Percentiles rank a stretch among this genome's conserved stretches.
Evolutionary conservation across 2,329 filamentous ascomycete species (phyloP).

Genomic region (Phialocephala subalpina): DNA sequence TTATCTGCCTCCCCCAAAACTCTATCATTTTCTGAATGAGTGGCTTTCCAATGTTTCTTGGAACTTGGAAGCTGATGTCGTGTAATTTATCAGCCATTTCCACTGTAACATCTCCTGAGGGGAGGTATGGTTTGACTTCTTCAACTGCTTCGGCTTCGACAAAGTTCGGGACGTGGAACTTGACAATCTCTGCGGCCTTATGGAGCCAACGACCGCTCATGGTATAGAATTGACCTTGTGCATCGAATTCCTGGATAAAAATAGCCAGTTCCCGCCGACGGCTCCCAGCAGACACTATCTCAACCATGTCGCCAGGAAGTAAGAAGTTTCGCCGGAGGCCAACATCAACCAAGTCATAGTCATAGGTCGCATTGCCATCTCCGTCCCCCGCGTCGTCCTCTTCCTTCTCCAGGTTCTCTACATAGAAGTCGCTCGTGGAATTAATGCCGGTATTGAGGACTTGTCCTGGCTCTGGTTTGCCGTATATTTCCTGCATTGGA

Average conservation of each 20-base stretch:
- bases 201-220: constrained; percentile 58
- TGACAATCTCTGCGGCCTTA: constrained; percentile 41
- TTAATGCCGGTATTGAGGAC: constrained; percentile 27
- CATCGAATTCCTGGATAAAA: constrained; percentile 52
- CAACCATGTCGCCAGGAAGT: constrained; percentile 45
- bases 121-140: constrained; percentile 54
- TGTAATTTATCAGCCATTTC: constrained; percentile 46
- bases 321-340: constrained; percentile 41
- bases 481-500: neutral
- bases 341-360: constrained; percentile 58
- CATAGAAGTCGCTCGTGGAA: constrained; percentile 21
- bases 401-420: constrained; percentile 23
- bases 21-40: constrained; percentile 51
- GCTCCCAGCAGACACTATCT: constrained; percentile 33
- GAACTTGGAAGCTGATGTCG: constrained; percentile 49
- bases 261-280: constrained; percentile 51
- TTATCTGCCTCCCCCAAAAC: constrained; percentile 54
- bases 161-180: constrained; percentile 55
- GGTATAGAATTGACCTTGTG: constrained; percentile 55
- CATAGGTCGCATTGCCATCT: constrained; percentile 41
- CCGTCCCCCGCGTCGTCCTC: constrained; percentile 42
- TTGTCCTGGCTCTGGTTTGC: constrained; percentile 13
- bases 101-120: constrained; percentile 46
- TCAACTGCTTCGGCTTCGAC: constrained; percentile 51
- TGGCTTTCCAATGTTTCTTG: constrained; percentile 52